phyloP scores from a whole-genome alignment of 1,284 basidiomycete species.

The Ceratobasidium sp. region DNA sequence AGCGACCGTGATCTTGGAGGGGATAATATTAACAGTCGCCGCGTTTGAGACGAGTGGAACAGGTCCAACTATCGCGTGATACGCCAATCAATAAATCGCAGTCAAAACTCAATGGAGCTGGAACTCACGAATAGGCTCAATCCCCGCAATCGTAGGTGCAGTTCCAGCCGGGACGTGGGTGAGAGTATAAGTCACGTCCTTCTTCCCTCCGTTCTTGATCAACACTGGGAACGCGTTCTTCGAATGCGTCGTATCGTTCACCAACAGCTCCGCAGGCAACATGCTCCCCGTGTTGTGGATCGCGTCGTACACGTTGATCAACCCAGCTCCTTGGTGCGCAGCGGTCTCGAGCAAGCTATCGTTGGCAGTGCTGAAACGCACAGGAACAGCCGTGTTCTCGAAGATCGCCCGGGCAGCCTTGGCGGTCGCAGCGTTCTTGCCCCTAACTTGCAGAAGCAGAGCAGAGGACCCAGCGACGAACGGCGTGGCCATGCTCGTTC shows the following conservation, averaged over 20 bases:
- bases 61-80: constrained; percentile 45
- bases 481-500: constrained; percentile 58
- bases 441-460: constrained; percentile 67
- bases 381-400: constrained; percentile 65
- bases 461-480: constrained; percentile 73
- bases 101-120: constrained; percentile 30
- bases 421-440: constrained; percentile 58
- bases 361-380: constrained; percentile 61
- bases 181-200: constrained; percentile 48
- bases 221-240: constrained; percentile 47
- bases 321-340: constrained; percentile 72
- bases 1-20: constrained; percentile 48
- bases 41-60: constrained; percentile 48
- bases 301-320: constrained; percentile 72
- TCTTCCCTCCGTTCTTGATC: constrained; percentile 49
- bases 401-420: constrained; percentile 62
- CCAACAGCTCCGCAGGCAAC: constrained; percentile 66
- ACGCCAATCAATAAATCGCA: background rate
- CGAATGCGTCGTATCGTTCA: constrained; percentile 75
- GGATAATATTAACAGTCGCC: constrained; percentile 49
- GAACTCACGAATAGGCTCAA: constrained; percentile 48
- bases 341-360: constrained; percentile 67
- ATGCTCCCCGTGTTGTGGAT: constrained; percentile 66
- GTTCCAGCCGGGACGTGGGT: constrained; percentile 50
- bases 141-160: constrained; percentile 59